Base-by-base conservation (phyloP, 2,329 filamentous ascomycete species). In the Cryphonectria parasitica region DNA sequence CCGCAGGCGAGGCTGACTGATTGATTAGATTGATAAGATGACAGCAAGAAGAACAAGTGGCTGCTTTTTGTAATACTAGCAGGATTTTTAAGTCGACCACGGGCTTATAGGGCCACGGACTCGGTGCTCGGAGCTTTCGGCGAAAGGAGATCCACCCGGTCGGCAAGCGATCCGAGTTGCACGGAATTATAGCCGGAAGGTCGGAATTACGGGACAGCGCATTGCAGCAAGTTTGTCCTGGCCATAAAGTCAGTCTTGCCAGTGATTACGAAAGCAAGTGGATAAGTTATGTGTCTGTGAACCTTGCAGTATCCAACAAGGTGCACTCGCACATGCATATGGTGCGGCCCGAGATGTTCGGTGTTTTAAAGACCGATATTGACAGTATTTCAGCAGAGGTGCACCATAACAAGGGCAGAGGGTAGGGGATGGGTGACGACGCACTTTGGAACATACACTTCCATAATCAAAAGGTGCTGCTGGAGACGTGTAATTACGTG, bases 21-120 rank as follows among this genome's bases (percentile, higher is more conserved):
- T 65, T 64, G 70, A 72, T 67, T 43, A 70, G 70, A 72, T 70
- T 67, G 70, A 72, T 70, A 65, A 72, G 70, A 72, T 72, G 70
- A 65, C 64, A n/a, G 36, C 41, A 36, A 28, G 13, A 17, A 22
- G 41, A 34, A 41, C 31, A 61, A 64, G 63, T 62, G 49, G 56
- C 15, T 52, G 17, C 58, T 41, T 54, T 58, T 64, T 41, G 11
- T n/a, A 19, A 4, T 15, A 13, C n/a, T 45, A 45, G 15, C 36
- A 36, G 36, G 36, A 36, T n/a, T n/a, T 36, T n/a, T 43, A 17
- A 19, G 8, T 31, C 17, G 17, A 17, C 8, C 58, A 19, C 31
- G 31, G 58, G 63, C 45, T 66, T 56, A 17, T 28, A 56, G 28
- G 25, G 28, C 19, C 49, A 31, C 17, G 19, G 64, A 34, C 45